Evolutionary conservation across 306 rosid genomes (phyloP), one percentile per base, ranked within the genome.

Genomic region (Casuarina equisetifolia): DNA sequence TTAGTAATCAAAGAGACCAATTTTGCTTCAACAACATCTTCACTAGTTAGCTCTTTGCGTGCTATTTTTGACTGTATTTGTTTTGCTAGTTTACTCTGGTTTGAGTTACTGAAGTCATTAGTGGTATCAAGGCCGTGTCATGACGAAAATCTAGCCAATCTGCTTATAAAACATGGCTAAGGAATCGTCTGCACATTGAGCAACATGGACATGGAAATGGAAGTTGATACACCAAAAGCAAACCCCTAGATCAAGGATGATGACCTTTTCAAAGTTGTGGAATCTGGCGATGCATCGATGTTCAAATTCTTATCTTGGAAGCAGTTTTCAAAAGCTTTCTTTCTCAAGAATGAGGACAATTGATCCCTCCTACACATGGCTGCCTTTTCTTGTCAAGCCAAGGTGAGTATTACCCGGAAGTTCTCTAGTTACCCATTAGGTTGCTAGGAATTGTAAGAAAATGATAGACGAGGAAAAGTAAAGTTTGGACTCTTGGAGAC

Each of bases 321-420:
- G 11, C 76, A 73, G 75, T 91, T 92, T 55, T 85, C 92, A 16
- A 73, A 79, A 62, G 81, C 87, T 11, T 87, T 91, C 39, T 84
- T 89, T 75, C 82, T 86, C 9, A 76, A 90, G 67, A 92, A 92
- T 84, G 98, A 92, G 78, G 98, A 92, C 75, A 81, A 48, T 46
- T 97, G 98, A 59, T 89, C 98, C 74, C 85, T 94, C 83, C 92
- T 92, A 38, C 97, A 94, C 74, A 91, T 89, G 44, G 93, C 97
- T 35, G 92, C 75, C 72, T 90, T 97, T 82, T 88, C 89, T 7
- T 81, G 82, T 44, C 91, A 82, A 78, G n/a, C 88, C 44, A 84
- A 92, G 93, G 98, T 92, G 44, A 52, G 69, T 81, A 67, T 58
- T 70, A 54, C 32, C 25, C 46, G 42, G 0, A 49, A 57, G 1